Evolutionary conservation across 1,284 basidiomycete genomes (phyloP).

Genomic region (Blastosporella zonata): DNA sequence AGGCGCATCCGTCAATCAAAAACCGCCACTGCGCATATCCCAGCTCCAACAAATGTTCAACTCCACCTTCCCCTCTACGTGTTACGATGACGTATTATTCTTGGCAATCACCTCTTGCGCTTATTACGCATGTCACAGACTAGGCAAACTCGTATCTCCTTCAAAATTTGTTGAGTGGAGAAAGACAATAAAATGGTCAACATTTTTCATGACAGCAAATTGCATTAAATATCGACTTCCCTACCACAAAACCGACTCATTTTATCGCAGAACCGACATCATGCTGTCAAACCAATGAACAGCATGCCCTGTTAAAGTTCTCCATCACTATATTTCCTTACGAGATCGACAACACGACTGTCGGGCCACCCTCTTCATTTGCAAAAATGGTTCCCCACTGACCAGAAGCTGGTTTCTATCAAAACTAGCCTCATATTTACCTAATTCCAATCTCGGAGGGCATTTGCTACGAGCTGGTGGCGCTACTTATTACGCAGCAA

Average conservation of each 20-base stretch:
- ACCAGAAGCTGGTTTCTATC: not conserved
- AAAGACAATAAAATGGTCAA: slow-evolving; percentile 22
- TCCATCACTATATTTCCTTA: not conserved
- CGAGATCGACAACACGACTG: not conserved
- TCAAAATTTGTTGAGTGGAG: slow-evolving; percentile 17
- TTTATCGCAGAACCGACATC: not conserved
- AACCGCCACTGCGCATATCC: slow-evolving; percentile 19
- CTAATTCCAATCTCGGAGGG: not conserved
- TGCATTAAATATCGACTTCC: slow-evolving; percentile 15
- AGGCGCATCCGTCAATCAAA: slow-evolving; percentile 19
- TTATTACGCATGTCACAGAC: slow-evolving; percentile 26
- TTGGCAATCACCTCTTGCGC: slow-evolving; percentile 21
- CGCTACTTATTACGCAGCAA: not conserved
- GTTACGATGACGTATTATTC: slow-evolving; percentile 26
- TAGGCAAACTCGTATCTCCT: slow-evolving; percentile 20
- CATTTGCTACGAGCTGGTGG: not conserved
- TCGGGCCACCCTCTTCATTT: not conserved
- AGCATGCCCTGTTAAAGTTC: not conserved
- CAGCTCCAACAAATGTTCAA: slow-evolving; percentile 21
- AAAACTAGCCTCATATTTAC: not conserved
- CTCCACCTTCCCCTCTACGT: not conserved
- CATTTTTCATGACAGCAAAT: slow-evolving; percentile 11
- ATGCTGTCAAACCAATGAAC: not conserved
- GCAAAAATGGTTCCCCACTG: not conserved
- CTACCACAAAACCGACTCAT: not conserved